phyloP scores from a whole-genome alignment of 192 early-diverging fungal species.

The Backusella mclennaniae region DNA sequence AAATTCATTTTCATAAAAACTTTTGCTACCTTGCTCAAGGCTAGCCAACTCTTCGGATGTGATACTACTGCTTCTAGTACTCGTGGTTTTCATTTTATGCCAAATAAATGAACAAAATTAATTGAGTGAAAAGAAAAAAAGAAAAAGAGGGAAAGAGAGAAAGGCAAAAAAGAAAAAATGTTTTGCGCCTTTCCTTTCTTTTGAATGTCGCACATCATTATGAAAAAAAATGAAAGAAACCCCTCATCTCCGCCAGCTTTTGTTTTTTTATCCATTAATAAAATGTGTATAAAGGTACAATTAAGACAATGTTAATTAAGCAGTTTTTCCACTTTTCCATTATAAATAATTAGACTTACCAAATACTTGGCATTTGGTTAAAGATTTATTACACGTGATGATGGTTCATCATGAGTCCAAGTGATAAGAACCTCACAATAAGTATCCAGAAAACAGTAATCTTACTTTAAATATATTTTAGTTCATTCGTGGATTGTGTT shows the following conservation, averaged over 20 bases:
- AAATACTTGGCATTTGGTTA: neutral
- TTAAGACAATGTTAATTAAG: neutral
- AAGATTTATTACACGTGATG: neutral
- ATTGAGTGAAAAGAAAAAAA: neutral
- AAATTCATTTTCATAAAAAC: neutral
- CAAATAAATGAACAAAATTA: neutral
- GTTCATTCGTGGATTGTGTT: neutral
- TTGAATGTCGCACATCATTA: neutral
- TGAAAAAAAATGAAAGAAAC: neutral
- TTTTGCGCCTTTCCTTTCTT: neutral
- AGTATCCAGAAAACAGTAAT: neutral
- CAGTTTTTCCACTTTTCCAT: neutral
- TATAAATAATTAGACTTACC: neutral
- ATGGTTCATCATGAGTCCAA: neutral
- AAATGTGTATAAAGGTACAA: neutral
- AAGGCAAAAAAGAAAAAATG: neutral
- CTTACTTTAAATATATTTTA: neutral
- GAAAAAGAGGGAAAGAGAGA: neutral
- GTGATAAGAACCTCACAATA: neutral
- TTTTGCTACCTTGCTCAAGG: conserved; percentile 8
- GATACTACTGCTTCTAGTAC: neutral
- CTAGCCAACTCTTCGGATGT: conserved; percentile 4
- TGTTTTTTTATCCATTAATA: neutral
- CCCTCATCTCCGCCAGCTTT: neutral
- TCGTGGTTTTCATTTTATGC: neutral